Conservation (phyloP, 106 monocot species). For the Vanilla planifolia region DNA sequence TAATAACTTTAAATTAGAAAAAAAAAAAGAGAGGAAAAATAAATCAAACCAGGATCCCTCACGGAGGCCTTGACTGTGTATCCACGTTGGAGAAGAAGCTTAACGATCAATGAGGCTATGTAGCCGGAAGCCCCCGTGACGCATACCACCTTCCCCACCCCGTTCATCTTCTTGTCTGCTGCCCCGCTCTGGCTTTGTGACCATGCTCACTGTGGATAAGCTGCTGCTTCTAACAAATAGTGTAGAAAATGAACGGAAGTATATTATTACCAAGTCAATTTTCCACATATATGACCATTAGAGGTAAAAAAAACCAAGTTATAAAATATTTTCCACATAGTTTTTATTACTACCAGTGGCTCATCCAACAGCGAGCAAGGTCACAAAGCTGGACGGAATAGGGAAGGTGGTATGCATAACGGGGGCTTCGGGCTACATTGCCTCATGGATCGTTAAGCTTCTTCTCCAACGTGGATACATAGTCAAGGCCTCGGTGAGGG, state of each 20-base stretch:
- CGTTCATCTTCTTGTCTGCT: not conserved
- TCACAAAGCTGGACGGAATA: conserved; percentile 21
- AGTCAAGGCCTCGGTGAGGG: conserved; percentile 56
- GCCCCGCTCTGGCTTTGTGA: too few species aligned
- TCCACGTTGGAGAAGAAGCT: conserved; percentile 18
- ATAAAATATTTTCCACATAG: too few species aligned
- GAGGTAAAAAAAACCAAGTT: too few species aligned
- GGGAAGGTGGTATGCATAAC: conserved; percentile 65
- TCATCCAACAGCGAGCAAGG: too few species aligned
- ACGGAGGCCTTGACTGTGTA: conserved; percentile 27
- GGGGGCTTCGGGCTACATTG: conserved; percentile 60
- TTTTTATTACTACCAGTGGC: too few species aligned
- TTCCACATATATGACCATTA: too few species aligned
- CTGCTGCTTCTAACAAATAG: too few species aligned
- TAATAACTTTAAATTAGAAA: too few species aligned
- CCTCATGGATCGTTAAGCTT: conserved; percentile 72
- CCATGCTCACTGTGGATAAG: too few species aligned
- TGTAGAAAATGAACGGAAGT: too few species aligned
- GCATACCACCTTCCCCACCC: conserved; percentile 10
- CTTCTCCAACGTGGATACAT: conserved; percentile 59
- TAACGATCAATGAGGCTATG: conserved; percentile 25
- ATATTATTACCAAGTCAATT: too few species aligned
- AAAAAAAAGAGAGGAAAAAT: not conserved
- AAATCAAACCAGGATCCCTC: conserved; percentile 10
- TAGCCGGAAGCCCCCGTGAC: conserved; percentile 24